Percentiles rank a stretch among this genome's conserved stretches.
These are phyloP conservation scores for Stylonectria norvegica DNA, from an alignment of 2,329 filamentous ascomycete genomes.

Conservation along the genomic window DNA sequence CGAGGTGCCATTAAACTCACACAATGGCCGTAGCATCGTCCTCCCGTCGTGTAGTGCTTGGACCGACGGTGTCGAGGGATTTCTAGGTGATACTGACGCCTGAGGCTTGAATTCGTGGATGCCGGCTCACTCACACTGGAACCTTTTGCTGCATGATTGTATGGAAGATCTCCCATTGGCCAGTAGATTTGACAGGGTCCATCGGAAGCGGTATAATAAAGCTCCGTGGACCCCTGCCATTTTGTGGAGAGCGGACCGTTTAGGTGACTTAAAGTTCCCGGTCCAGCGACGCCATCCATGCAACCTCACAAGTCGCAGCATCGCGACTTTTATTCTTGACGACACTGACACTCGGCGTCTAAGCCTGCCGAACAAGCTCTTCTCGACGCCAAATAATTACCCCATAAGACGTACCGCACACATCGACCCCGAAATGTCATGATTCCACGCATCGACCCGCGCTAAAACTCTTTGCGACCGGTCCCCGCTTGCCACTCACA, in stretches of 20 bases:
- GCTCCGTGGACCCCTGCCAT: constrained; percentile 5
- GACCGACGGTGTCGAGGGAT: constrained; percentile 26
- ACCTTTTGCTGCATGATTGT: constrained; percentile 15
- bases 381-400: no score
- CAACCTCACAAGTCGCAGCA: no score
- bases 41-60: constrained; percentile 19
- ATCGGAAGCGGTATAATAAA: constrained; percentile 4
- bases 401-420: constrained; percentile 1
- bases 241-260: no score
- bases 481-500: constrained; percentile 21
- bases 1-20: constrained; percentile 26
- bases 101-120: constrained; percentile 16
- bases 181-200: constrained; percentile 3
- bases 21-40: constrained; percentile 24
- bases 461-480: constrained; percentile 16
- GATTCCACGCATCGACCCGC: constrained; percentile 8
- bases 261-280: no score
- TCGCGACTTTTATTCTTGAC: no score
- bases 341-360: no score
- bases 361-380: no score
- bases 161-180: constrained; percentile 20
- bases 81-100: constrained; percentile 22
- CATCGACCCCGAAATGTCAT: constrained; percentile 26
- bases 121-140: constrained; percentile 20
- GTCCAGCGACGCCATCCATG: no score